Base-by-base conservation (phyloP, 345 rosid genomes). In the Citrus hindsii region DNA sequence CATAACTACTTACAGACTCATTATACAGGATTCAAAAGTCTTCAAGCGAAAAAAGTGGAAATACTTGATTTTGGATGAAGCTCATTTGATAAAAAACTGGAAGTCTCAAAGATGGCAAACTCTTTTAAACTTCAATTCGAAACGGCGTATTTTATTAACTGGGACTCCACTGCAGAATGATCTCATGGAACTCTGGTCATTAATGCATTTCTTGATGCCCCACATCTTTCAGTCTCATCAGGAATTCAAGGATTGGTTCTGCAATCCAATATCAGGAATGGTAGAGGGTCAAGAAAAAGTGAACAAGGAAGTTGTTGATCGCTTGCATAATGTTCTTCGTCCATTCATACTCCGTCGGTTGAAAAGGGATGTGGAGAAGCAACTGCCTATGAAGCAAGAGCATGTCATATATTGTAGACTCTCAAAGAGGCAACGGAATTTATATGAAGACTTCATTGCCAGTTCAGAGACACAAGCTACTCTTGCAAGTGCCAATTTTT, bases 21-120 rank as follows among this genome's bases (percentile, higher is more conserved):
- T 97, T 75, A 94, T 94, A 82, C 99, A 97, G 84, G 99, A 97
- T 84, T 90, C 95, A 38, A 97, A 97, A 79, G 91, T 89, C 81
- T 97, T 97, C 90, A 97, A 97, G 90, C 89, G 99, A 84, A 97
- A 97, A 92, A 97, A 97, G 86, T 97, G 99, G 99, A 97, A 97
- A 80, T 97, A 97, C 79, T 87, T 97, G 84, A 97, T 97, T 78
- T 88, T 97, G 87, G 99, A 97, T 84, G 99, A 97, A 90, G 99
- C 99, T 79, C 99, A 97, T 92, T 87, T 97, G 82, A 97, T 97
- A 58, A 97, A 97, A 86, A 97, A 97, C 83, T 97, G 99, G 99
- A 94, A 97, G 86, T 97, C 99, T 69, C 99, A 94, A 83, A 90
- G 99, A 86, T 97, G 99, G 99, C 99, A 97, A 84, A 97, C 99